Conservation (phyloP, 768 basidiomycete species). For the Tylopilus balloui region DNA sequence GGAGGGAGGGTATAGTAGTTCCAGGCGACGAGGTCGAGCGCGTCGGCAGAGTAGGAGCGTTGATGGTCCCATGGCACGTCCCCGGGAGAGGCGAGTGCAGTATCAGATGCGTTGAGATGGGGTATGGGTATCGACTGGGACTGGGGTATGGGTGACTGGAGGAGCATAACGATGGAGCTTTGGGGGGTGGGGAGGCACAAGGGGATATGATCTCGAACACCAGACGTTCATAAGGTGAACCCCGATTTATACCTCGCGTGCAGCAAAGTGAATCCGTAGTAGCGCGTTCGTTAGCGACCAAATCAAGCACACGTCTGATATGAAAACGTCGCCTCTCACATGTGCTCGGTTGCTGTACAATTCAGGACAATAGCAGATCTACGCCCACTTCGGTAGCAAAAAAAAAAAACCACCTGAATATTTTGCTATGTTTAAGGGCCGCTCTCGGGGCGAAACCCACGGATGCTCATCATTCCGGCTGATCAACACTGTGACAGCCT, state of each 20-base stretch:
- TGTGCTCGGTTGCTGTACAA: conserved; percentile 28
- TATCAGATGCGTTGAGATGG: conserved; percentile 55
- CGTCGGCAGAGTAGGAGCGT: conserved; percentile 32
- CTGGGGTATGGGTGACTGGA: conserved; percentile 18
- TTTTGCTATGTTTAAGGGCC: conserved; percentile 17
- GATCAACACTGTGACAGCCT: conserved; percentile 17
- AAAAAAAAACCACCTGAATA: conserved; percentile 10
- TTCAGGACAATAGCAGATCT: conserved; percentile 26
- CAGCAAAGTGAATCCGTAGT: conserved; percentile 25
- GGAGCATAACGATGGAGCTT: conserved; percentile 9
- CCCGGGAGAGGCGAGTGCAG: conserved; percentile 45
- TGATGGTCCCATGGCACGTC: conserved; percentile 50
- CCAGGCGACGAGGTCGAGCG: conserved; percentile 41
- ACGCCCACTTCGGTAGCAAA: conserved; percentile 22
- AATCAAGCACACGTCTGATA: conserved; percentile 33
- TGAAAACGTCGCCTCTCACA: conserved; percentile 32
- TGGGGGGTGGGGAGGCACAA: conserved; percentile 9
- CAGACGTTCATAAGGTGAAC: conserved; percentile 16
- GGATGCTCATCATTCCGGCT: conserved; percentile 12
- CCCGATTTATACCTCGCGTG: conserved; percentile 33
- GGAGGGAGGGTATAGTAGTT: conserved; percentile 47
- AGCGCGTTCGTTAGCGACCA: conserved; percentile 28
- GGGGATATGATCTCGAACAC: conserved; percentile 19
- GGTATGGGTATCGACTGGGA: conserved; percentile 45
- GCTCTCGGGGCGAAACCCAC: conserved; percentile 17